A percentile compares a stretch with the other conserved stretches of the same genome.
These are phyloP conservation scores for Sanghuangporus baumii DNA, from an alignment of 1,284 basidiomycete species.

Conservation along the genomic window DNA sequence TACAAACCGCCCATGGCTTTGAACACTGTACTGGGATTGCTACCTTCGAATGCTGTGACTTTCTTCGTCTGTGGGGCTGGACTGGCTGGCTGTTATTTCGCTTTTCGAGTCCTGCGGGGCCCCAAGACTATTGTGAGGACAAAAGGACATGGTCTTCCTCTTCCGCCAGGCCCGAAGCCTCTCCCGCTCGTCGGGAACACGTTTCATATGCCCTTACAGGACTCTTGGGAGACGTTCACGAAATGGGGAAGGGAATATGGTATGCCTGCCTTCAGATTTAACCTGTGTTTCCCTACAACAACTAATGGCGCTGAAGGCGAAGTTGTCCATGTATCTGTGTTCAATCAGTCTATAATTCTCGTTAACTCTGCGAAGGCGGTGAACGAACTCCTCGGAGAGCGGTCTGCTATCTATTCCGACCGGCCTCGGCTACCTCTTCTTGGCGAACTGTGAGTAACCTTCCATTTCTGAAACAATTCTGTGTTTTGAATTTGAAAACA, in stretches of 20 bases:
- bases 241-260: slow-evolving; percentile 37
- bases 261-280: not conserved
- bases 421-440: slow-evolving; percentile 27
- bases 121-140: not conserved
- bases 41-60: not conserved
- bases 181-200: slow-evolving; percentile 48
- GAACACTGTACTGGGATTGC: not conserved
- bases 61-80: not conserved
- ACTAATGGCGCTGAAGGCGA: slow-evolving; percentile 18
- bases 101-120: not conserved
- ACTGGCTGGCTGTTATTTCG: not conserved
- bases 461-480: not conserved
- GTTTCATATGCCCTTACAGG: slow-evolving; percentile 46
- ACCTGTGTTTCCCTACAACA: not conserved
- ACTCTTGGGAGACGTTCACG: slow-evolving; percentile 51
- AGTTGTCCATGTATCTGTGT: slow-evolving; percentile 30
- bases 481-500: not conserved
- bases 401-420: slow-evolving; percentile 34
- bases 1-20: not conserved
- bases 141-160: slow-evolving; percentile 19
- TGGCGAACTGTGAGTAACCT: slow-evolving; percentile 22
- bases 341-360: slow-evolving; percentile 31
- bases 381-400: slow-evolving; percentile 35
- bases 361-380: slow-evolving; percentile 31
- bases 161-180: slow-evolving; percentile 48